Percentiles rank a stretch among this genome's conserved stretches.
These are phyloP conservation scores for Cryptomeria japonica DNA, from an alignment of 75 land plant species.

Conservation along the genomic window DNA sequence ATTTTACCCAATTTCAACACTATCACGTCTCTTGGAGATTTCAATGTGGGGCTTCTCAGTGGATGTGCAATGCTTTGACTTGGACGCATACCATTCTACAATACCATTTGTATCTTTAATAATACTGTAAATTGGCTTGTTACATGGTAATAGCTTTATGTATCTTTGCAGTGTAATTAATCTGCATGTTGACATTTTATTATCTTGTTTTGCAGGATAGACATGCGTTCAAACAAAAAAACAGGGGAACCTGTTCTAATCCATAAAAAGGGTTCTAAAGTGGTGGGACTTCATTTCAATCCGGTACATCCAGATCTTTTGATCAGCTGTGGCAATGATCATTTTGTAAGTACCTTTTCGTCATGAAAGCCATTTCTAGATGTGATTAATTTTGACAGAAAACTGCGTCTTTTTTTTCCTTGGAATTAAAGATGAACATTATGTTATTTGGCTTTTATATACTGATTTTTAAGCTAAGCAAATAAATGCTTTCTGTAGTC, in stretches of 20 bases:
- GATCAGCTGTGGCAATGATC: slow-evolving; percentile 96
- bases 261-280: slow-evolving; percentile 95
- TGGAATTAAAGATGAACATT: background rate
- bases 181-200: background rate
- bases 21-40: background rate
- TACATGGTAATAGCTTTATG: background rate
- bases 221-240: slow-evolving; percentile 57
- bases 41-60: background rate
- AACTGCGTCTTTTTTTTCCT: background rate
- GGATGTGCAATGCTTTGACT: background rate
- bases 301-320: slow-evolving; percentile 84
- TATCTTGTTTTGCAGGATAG: slow-evolving; percentile 50
- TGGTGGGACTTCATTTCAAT: slow-evolving; percentile 87
- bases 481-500: background rate
- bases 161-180: background rate
- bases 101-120: background rate
- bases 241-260: slow-evolving; percentile 61
- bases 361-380: background rate
- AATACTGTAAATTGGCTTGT: background rate
- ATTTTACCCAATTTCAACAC: background rate
- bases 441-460: background rate
- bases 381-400: background rate
- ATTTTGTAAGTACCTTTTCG: slow-evolving; percentile 62
- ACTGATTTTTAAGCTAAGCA: background rate
- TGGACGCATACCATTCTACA: no score